Evolutionary conservation across 176 grass and related monocot genomes (phyloP).

Genomic region (Dendrocalamus sinicus): DNA sequence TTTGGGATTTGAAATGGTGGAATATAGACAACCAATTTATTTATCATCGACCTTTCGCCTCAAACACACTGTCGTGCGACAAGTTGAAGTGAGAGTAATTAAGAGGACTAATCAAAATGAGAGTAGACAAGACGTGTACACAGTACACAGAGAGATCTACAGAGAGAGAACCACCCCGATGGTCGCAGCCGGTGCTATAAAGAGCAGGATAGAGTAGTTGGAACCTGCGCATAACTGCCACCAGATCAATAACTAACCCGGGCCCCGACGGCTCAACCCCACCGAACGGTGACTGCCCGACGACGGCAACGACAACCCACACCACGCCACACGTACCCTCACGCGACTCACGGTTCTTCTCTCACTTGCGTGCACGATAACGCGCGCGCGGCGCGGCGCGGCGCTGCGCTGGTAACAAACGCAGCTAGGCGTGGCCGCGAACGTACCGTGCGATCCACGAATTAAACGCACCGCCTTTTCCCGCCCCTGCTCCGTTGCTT

Average conservation of each 20-base stretch:
- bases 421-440: not conserved
- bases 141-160: not conserved
- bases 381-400: not conserved
- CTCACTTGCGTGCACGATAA: not conserved
- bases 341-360: not conserved
- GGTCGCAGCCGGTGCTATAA: conserved; percentile 37
- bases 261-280: not conserved
- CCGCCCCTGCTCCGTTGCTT: not conserved
- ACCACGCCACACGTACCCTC: not conserved
- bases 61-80: not conserved
- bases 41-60: not conserved
- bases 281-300: not conserved
- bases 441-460: conserved; percentile 3
- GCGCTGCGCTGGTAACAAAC: not conserved
- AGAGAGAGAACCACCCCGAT: conserved; percentile 14
- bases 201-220: conserved; percentile 46
- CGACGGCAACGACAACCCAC: not conserved
- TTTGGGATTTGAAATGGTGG: not conserved
- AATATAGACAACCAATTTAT: not conserved
- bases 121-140: not conserved
- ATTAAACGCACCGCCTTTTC: conserved; percentile 70
- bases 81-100: not conserved
- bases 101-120: not conserved
- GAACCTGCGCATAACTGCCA: not conserved
- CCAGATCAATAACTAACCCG: conserved; percentile 34